These are phyloP conservation scores for Plasmodiophora brassicae DNA, from an alignment of 208 protist genomes.

Conservation along the genomic window DNA sequence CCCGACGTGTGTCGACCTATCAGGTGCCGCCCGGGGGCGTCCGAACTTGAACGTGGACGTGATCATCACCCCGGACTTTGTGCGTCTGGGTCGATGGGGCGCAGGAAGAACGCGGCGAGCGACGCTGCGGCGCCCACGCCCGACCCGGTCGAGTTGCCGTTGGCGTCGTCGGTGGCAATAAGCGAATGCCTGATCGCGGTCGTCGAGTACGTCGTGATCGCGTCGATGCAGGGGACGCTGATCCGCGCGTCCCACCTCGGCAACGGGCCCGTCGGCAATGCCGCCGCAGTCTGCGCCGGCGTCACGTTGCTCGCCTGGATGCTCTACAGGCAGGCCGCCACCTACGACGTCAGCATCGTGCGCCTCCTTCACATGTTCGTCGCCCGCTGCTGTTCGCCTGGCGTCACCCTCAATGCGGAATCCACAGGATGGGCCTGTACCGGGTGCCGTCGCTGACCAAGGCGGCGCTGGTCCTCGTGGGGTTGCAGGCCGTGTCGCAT, in stretches of 20 bases:
- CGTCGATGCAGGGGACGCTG: not conserved
- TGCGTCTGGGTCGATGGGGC: too few relatives aligned
- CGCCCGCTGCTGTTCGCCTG: not conserved
- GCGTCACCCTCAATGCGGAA: not conserved
- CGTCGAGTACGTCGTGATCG: not conserved
- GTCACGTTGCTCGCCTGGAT: not conserved
- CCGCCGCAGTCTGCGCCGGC: not conserved
- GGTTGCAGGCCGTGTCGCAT: not conserved
- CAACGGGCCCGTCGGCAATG: not conserved
- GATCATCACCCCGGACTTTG: too few relatives aligned
- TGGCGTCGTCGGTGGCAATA: too few relatives aligned
- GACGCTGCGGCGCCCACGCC: too few relatives aligned
- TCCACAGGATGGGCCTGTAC: not conserved
- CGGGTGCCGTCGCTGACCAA: not conserved
- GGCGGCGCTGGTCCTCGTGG: not conserved
- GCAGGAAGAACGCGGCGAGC: too few relatives aligned
- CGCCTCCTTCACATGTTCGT: not conserved
- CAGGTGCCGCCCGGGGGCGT: too few relatives aligned
- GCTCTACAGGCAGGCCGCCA: not conserved
- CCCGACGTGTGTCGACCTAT: too few relatives aligned
- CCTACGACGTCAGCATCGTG: not conserved
- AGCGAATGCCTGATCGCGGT: not conserved
- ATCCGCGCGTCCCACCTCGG: not conserved
- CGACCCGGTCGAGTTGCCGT: too few relatives aligned
- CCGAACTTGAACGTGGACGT: too few relatives aligned